These are phyloP conservation scores for Phlebiopsis flavidoalba DNA, from an alignment of 768 basidiomycete species.

Conservation along the genomic window DNA sequence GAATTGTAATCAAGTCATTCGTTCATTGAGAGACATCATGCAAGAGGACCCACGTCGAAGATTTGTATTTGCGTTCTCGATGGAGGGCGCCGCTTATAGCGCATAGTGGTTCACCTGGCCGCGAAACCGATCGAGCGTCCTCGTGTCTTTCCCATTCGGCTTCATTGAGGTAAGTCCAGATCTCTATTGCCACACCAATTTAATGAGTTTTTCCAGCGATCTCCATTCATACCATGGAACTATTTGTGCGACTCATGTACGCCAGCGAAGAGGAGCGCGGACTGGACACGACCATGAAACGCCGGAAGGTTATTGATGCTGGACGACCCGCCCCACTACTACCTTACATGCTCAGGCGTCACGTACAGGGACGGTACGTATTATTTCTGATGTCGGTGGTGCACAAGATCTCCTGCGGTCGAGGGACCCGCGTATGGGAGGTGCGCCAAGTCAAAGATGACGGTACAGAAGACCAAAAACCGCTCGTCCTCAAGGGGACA, in stretches of 20 bases:
- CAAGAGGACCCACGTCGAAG: background rate
- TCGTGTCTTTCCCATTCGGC: background rate
- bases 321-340: too few relatives aligned
- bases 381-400: conserved; percentile 3
- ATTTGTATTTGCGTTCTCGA: background rate
- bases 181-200: too few relatives aligned
- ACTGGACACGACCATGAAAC: too few relatives aligned
- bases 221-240: too few relatives aligned
- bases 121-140: background rate
- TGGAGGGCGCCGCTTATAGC: background rate
- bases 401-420: background rate
- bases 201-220: too few relatives aligned
- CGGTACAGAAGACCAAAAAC: too few relatives aligned
- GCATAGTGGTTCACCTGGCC: background rate
- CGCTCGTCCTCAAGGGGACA: too few relatives aligned
- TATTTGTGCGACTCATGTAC: too few relatives aligned
- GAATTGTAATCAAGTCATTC: background rate
- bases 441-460: background rate
- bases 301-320: too few relatives aligned
- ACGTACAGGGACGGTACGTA: background rate
- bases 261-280: too few relatives aligned
- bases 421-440: conserved; percentile 13
- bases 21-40: background rate
- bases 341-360: too few relatives aligned
- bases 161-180: background rate